Evolutionary conservation across 768 basidiomycete genomes (phyloP), one percentile per base, ranked within the genome.

Genomic region (Coprinopsis cinerea): DNA sequence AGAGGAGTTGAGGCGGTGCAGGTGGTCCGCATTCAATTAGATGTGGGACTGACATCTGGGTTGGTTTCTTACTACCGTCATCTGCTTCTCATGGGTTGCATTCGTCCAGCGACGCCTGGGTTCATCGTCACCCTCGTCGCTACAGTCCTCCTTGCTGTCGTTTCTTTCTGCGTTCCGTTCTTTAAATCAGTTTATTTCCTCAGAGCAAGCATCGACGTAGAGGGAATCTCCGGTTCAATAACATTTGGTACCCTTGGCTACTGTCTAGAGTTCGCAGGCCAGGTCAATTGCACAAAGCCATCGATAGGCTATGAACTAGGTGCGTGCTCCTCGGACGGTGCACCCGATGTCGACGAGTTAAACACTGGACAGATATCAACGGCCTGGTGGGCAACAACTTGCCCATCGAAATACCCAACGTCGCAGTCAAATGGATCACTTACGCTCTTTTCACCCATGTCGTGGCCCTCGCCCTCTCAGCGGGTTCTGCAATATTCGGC

Each of bases 371-470:
- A 94, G 92, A 97, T 58, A 80, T 94, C 56, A 91, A 93, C 59
- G 61, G 72, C 30, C 75, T 97, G 1, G 80, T 96, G 26, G 89
- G 85, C 4, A 76, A 90, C 63, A 66, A 74, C 2, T 69, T 78
- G 1, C 58, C 72, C 23, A 67, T 94, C 28, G 65, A 90, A 56
- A 89, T 97, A 44, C 92, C 93, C 1, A 71, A 81, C 49, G 79
- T 91, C 4, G 77, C 83, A 44, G 87, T 93, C 53, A 95, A 96
- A 71, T 97, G 94, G 91, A 72, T 97, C 61, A 98, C 96, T 9
- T 95, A 95, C 60, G 84, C 83, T 20, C 82, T 99, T 55, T 82
- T 97, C 55, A 77, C 98, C 14, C 94, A 98, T 63, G 82, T 96
- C 52, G 82, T 92, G 50, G 95, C 91, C 14, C 81, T 97, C 49